Evolutionary conservation across 176 grass and related monocot species (phyloP), one percentile per base, ranked within the genome.

Genomic region (Aegilops umbellulata): DNA sequence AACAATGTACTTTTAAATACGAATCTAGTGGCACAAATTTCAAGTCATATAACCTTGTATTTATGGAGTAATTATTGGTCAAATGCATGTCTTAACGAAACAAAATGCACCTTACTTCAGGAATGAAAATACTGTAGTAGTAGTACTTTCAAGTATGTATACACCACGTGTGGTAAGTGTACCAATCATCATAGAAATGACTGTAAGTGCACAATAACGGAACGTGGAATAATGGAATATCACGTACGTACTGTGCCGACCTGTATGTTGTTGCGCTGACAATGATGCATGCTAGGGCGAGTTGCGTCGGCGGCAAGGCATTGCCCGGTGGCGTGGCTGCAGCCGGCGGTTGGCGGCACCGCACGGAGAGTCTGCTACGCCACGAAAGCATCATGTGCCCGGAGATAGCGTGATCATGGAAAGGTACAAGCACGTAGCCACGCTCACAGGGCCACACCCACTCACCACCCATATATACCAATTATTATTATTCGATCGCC

Each of bases 381-480:
- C 89, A 87, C 85, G 81, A 86, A 89, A 83, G 80, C 86, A 92
- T 92, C 71, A 92, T 88, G 79, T 65, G 12, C 72, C 42, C n/a
- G 17, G 53, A 34, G 22, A 22, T 41, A 51, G 22, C 65, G 30
- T 29, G 29, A 42, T 74, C 22, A 20, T 55, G 31, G 31, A 84
- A 67, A 12, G 26, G 36, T 14, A 7, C 49, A 7, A 53, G 55
- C n/a, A 80, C 25, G 25, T 20, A 58, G 38, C 34, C 66, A 69
- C 66, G 31, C 66, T 9, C 47, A 8, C 17, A n/a, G 39, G 19
- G 67, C 78, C 77, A 27, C 29, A 22, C 49, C 74, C 26, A 29
- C 71, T 41, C 22, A 7, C 65, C 10, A 36, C 44, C 36, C 68
- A 6, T 39, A 3, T 3, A 8, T 58, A 3, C 69, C 6, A 82